Evolutionary conservation across 2,329 filamentous ascomycete species (phyloP), one percentile per base, ranked within the genome.

Genomic region (Cyclaneusma minus): DNA sequence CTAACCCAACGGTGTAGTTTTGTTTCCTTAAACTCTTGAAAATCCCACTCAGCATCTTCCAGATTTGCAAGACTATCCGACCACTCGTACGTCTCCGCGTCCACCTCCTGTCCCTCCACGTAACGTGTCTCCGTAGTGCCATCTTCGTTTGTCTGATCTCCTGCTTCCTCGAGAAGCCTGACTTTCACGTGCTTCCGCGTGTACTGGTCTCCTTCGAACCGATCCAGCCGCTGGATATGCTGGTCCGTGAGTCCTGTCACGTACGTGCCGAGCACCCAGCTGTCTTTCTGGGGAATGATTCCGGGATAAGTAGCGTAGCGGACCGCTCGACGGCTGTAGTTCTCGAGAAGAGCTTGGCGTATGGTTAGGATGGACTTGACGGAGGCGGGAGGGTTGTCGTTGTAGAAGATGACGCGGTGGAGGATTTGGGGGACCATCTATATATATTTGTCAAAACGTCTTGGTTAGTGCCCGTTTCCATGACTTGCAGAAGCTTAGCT

Each of bases 371-470:
- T 18, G 6, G 28, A 13, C 17, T 33, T 33, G 13, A 36, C 29
- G 63, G 61, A 35, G 55, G 61, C 28, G 5, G 48, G 19, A 64
- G 48, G 49, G 60, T 43, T 49, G 64, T 18, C 43, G 67, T 43
- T 35, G 62, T 58, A 4, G 47, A 40, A 81, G 50, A 81, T 81
- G 22, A 93, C 84, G 17, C 78, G 77, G 54, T 79, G 77, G 40
- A 95, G 82, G 42, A 95, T 74, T 43, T 78, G 69, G 0, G 78
- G 71, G n/a, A 76, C 79, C 84, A 94, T 94, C 45, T 63, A 24
- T 16, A 7, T 5, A 7, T 13, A 4, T 3, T 5, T 11, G 5
- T 8, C 18, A 8, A 13, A 31, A 16, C 32, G 29, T 29, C 24
- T 19, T 10, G 10, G n/a, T 13, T n/a, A 12, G 17, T 26, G 8